phyloP scores from a whole-genome alignment of 2,329 filamentous ascomycete species.

The Cadophora luteo-olivacea region DNA sequence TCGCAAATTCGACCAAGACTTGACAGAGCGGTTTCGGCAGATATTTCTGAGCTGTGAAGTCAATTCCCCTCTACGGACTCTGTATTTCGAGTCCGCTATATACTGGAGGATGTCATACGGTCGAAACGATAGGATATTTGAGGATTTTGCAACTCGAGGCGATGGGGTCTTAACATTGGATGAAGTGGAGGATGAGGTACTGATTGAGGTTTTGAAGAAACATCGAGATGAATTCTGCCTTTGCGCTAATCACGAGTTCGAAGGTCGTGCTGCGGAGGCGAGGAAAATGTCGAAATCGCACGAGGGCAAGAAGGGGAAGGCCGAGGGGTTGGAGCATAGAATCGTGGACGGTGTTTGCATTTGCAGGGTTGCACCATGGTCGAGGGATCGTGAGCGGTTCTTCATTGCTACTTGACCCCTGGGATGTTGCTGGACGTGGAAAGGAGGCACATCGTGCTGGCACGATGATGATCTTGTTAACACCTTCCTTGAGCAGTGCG shows the following conservation, averaged over 20 bases:
- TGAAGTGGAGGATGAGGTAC: not conserved
- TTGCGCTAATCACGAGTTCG: not conserved
- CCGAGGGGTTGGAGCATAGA: not conserved
- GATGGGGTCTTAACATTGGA: not conserved
- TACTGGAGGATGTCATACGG: slow-evolving; percentile 12
- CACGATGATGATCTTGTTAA: too few relatives aligned
- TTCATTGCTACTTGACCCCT: not conserved
- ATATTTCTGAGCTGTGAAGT: slow-evolving; percentile 1
- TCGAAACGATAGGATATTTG: not conserved
- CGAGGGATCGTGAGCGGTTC: not conserved
- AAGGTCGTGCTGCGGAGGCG: not conserved
- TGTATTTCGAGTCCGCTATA: slow-evolving; percentile 5
- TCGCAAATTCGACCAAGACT: not conserved
- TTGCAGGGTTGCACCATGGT: not conserved
- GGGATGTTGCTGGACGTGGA: too few relatives aligned
- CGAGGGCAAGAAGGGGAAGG: not conserved
- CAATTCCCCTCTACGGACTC: not conserved
- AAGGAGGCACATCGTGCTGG: too few relatives aligned
- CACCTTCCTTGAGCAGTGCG: too few relatives aligned
- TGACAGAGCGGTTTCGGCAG: not conserved
- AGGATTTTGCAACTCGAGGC: not conserved
- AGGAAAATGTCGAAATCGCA: not conserved
- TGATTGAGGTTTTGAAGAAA: not conserved
- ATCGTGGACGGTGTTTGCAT: not conserved
- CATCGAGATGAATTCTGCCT: not conserved